phyloP scores from a whole-genome alignment of 176 grass and related monocot genomes.

The Areca catechu region DNA sequence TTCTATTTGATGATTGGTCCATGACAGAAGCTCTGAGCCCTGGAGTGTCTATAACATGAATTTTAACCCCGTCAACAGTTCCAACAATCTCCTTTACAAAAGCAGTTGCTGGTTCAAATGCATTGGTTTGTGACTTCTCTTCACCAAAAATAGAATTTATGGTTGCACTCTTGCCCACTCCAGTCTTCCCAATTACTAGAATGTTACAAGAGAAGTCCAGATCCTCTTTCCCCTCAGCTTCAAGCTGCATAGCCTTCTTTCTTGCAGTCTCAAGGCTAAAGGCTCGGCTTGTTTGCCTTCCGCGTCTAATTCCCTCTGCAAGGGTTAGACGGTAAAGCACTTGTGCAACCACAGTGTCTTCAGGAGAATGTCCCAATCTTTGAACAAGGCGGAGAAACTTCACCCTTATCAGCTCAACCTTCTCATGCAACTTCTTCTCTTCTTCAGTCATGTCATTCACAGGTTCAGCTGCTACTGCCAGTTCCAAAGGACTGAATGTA shows the following conservation, averaged over 20 bases:
- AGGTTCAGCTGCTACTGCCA: constrained; percentile 36
- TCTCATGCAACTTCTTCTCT: constrained; percentile 73
- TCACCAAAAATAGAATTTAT: constrained; percentile 42
- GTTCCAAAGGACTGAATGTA: constrained; percentile 31
- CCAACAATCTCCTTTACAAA: constrained; percentile 44
- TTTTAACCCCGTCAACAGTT: constrained; percentile 77
- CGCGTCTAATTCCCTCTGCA: constrained; percentile 30
- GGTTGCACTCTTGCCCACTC: constrained; percentile 43
- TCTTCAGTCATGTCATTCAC: constrained; percentile 63
- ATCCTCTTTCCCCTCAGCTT: constrained; percentile 25
- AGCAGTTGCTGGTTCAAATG: constrained; percentile 31
- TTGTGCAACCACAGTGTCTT: constrained; percentile 32
- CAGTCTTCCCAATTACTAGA: constrained; percentile 33
- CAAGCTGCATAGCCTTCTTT: constrained; percentile 36
- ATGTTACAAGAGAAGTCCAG: constrained; percentile 37
- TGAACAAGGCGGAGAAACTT: constrained; percentile 57
- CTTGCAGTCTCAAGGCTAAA: constrained; percentile 9
- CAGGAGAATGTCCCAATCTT: constrained; percentile 32
- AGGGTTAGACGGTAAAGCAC: constrained; percentile 36
- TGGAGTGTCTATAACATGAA: constrained; percentile 75
- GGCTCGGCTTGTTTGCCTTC: constrained; percentile 11
- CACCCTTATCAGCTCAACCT: constrained; percentile 69
- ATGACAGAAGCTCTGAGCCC: constrained; percentile 62
- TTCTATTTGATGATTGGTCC: constrained; percentile 80
- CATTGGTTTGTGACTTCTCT: constrained; percentile 22